A percentile compares a stretch with the other conserved stretches of the same genome.
These are phyloP conservation scores for Euphorbia celastroides DNA, from an alignment of 441 rosid species.

Conservation along the genomic window DNA sequence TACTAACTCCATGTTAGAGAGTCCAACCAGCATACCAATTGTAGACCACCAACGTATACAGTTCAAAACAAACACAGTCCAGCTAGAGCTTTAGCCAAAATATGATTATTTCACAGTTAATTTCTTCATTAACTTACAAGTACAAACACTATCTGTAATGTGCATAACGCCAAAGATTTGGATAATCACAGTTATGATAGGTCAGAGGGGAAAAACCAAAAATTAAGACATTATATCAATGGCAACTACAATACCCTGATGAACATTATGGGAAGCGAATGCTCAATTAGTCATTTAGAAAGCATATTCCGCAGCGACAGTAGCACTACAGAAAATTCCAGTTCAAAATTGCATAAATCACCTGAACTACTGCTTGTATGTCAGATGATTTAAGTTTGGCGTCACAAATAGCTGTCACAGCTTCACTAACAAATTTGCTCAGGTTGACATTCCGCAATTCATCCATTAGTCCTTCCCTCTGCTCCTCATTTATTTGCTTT, in stretches of 20 bases:
- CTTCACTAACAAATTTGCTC: constrained; percentile 97
- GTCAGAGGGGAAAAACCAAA: neutral
- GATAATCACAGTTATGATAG: neutral
- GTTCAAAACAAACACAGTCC: neutral
- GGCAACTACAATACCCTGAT: neutral
- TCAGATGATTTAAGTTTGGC: constrained; percentile 94
- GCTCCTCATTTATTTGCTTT: constrained; percentile 96
- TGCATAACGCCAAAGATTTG: neutral
- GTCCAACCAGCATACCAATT: neutral
- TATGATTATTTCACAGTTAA: neutral
- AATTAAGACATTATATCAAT: neutral
- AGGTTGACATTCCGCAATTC: constrained; percentile 79
- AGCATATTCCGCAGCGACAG: neutral
- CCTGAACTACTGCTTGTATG: constrained; percentile 97
- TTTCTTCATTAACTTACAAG: neutral
- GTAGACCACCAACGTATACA: neutral
- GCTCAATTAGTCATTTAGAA: neutral
- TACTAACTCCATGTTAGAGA: no score
- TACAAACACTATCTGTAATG: neutral
- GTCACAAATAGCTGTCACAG: constrained; percentile 93
- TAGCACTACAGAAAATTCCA: neutral
- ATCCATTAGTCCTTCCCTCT: constrained; percentile 88
- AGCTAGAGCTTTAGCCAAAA: neutral
- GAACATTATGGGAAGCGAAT: neutral
- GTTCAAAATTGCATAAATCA: constrained; percentile 20